phyloP scores from a whole-genome alignment of 129 eudicot species.

The Escallonia herrerae region DNA sequence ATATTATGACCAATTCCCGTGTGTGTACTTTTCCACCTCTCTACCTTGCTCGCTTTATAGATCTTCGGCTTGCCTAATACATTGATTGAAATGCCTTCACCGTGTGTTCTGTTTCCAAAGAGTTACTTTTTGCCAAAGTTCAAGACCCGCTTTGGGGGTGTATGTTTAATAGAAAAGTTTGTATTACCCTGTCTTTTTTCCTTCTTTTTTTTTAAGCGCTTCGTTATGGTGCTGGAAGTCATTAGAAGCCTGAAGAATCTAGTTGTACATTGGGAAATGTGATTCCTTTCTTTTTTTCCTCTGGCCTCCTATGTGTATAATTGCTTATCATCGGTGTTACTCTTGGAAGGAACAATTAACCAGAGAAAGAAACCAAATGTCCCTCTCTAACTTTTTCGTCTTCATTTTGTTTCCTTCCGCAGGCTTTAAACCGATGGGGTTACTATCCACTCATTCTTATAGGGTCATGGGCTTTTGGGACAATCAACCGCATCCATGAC shows the following conservation, averaged over 20 bases:
- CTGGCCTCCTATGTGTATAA: too few relatives aligned
- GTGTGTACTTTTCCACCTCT: too few relatives aligned
- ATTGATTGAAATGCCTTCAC: too few relatives aligned
- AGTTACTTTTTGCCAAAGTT: too few relatives aligned
- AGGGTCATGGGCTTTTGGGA: slow-evolving; percentile 98
- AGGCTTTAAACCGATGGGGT: slow-evolving; percentile 94
- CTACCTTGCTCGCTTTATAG: too few relatives aligned
- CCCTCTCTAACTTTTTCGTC: slow-evolving; percentile 2
- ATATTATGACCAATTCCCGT: too few relatives aligned
- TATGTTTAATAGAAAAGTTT: too few relatives aligned
- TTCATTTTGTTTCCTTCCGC: slow-evolving; percentile 9
- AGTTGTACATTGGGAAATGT: neutral
- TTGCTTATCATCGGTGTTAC: neutral
- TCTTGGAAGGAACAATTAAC: neutral
- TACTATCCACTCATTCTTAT: slow-evolving; percentile 92
- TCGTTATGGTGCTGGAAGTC: neutral
- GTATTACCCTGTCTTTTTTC: too few relatives aligned
- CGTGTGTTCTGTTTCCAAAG: too few relatives aligned
- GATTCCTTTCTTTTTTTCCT: neutral
- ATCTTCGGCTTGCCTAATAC: too few relatives aligned
- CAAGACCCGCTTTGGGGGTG: too few relatives aligned
- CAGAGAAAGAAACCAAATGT: neutral
- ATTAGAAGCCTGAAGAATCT: neutral
- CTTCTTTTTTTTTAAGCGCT: too few relatives aligned
- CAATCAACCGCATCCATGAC: slow-evolving; percentile 92